Percentiles rank a stretch among this genome's conserved stretches.
Evolutionary conservation across 2,329 filamentous ascomycete genomes (phyloP).

Genomic region (Arthrocladium fulminans): DNA sequence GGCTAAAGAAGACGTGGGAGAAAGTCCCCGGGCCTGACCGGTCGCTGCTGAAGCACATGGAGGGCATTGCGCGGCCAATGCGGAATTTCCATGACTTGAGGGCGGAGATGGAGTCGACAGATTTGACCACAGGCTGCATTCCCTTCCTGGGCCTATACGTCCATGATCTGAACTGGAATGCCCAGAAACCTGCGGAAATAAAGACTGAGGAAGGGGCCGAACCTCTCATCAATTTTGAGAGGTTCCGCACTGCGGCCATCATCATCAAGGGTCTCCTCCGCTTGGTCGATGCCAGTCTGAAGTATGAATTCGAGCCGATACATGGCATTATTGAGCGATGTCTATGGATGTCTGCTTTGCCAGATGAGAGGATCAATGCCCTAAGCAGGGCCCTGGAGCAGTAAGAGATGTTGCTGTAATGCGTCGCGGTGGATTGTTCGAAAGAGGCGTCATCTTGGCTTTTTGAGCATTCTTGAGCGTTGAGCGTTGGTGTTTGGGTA

Average conservation of each 20-base stretch:
- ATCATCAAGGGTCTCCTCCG: slow-evolving; percentile 57
- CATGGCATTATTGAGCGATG: slow-evolving; percentile 53
- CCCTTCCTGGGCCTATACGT: slow-evolving; percentile 60
- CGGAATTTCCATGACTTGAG: slow-evolving; percentile 56
- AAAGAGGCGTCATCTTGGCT: background rate
- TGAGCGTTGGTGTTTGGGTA: slow-evolving; percentile 7
- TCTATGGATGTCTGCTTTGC: slow-evolving; percentile 54
- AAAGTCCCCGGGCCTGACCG: slow-evolving; percentile 47
- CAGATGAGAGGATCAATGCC: slow-evolving; percentile 48
- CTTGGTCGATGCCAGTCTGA: slow-evolving; percentile 55
- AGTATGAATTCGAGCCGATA: slow-evolving; percentile 51
- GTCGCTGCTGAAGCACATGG: slow-evolving; percentile 49
- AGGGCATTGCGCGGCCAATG: slow-evolving; percentile 52
- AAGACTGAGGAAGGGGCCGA: slow-evolving; percentile 40
- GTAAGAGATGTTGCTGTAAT: background rate
- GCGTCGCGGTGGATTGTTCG: background rate
- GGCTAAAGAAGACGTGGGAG: slow-evolving; percentile 51
- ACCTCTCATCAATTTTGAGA: slow-evolving; percentile 57
- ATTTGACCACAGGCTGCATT: slow-evolving; percentile 53
- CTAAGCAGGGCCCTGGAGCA: slow-evolving; percentile 37
- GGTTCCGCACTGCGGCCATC: slow-evolving; percentile 54
- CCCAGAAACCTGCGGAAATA: slow-evolving; percentile 55
- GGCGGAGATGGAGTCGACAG: slow-evolving; percentile 54
- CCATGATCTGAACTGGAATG: slow-evolving; percentile 58
- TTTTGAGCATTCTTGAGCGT: slow-evolving; percentile 7